Percentiles rank a stretch among this genome's conserved stretches.
These are phyloP conservation scores for Pseudogymnoascus sp. DNA, from an alignment of 2,329 filamentous ascomycete genomes.

Conservation along the genomic window DNA sequence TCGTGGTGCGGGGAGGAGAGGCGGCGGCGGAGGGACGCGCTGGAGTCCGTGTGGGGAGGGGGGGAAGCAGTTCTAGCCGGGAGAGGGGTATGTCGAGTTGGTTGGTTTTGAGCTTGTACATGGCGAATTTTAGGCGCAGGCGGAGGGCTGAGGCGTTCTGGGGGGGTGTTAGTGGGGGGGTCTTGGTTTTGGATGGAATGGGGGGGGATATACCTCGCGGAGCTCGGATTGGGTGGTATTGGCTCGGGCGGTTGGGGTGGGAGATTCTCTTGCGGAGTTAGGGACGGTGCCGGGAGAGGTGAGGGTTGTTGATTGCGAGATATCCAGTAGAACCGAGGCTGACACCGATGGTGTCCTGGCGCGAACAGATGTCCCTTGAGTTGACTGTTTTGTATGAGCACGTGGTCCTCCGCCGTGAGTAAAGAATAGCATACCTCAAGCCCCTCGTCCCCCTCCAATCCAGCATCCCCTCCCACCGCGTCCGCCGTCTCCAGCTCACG, in stretches of 20 bases:
- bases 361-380: background rate
- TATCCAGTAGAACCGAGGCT: background rate
- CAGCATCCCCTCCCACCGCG: background rate
- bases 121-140: conserved; percentile 62
- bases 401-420: background rate
- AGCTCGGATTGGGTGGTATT: background rate
- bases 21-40: background rate
- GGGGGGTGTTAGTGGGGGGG: background rate
- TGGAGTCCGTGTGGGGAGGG: conserved; percentile 15
- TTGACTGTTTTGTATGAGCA: background rate
- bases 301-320: background rate
- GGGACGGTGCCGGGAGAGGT: background rate
- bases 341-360: background rate
- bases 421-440: background rate
- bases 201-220: background rate
- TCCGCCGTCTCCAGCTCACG: background rate
- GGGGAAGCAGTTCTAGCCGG: conserved; percentile 41
- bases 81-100: conserved; percentile 61
- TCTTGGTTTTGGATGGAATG: background rate
- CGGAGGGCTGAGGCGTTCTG: conserved; percentile 60
- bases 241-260: background rate
- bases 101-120: conserved; percentile 69
- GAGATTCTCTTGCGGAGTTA: background rate
- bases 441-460: background rate
- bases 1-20: background rate